These are phyloP conservation scores for Daldinia eschscholtzii DNA, from an alignment of 2,329 filamentous ascomycete genomes.

Conservation along the genomic window DNA sequence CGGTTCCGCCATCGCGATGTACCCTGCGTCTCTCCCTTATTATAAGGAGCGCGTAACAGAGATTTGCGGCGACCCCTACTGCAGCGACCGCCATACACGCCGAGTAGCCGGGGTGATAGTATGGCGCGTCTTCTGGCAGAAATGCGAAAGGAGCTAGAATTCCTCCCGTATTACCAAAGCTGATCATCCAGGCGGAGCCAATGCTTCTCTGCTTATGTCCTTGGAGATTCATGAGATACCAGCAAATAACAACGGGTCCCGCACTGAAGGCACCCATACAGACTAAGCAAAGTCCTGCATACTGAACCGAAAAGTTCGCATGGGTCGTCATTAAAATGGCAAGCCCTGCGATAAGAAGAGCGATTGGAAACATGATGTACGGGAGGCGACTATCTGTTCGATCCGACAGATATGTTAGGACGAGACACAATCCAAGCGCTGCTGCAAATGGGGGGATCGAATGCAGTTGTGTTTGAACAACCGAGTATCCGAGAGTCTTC, in stretches of 20 bases:
- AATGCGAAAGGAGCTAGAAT: slow-evolving; percentile 54
- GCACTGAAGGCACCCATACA: slow-evolving; percentile 24
- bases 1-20: slow-evolving; percentile 10
- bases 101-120: slow-evolving; percentile 23
- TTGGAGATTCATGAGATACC: slow-evolving; percentile 18
- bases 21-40: slow-evolving; percentile 20
- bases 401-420: slow-evolving; percentile 32
- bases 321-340: slow-evolving; percentile 30
- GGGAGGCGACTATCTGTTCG: slow-evolving; percentile 19
- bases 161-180: slow-evolving; percentile 53
- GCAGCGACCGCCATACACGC: slow-evolving; percentile 23
- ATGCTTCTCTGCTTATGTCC: slow-evolving; percentile 51
- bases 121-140: slow-evolving; percentile 19
- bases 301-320: slow-evolving; percentile 21
- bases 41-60: slow-evolving; percentile 15
- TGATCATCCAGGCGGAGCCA: slow-evolving; percentile 54
- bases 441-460: slow-evolving; percentile 56
- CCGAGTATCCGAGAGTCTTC: slow-evolving; percentile 53
- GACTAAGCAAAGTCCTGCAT: slow-evolving; percentile 29
- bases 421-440: slow-evolving; percentile 53
- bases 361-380: slow-evolving; percentile 14
- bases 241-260: slow-evolving; percentile 18
- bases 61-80: slow-evolving; percentile 8
- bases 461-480: slow-evolving; percentile 53
- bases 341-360: slow-evolving; percentile 32